Evolutionary conservation across 164 flowering plant species (phyloP), one percentile per base, ranked within the genome.

Genomic region (Buxus sempervirens): DNA sequence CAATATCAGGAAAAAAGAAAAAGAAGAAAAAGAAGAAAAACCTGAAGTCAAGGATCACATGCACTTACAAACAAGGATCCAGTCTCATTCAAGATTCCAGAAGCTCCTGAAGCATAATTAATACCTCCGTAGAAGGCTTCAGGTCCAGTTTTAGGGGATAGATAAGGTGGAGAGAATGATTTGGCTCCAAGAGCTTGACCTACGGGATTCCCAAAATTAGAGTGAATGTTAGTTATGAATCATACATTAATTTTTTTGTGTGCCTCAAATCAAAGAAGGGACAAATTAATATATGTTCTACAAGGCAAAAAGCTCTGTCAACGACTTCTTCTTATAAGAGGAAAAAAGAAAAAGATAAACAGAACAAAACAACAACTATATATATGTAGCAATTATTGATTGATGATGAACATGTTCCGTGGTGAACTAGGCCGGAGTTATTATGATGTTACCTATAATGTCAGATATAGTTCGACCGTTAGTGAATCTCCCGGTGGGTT

Each of bases 91-190:
- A 89, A 76, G 53, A 89, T 83, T 25, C 91, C 91, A 0, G 90
- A 80, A 14, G 89, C 82, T 41, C 91, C 90, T 10, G 95, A 89
- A 15, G 91, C 90, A 55, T 84, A 87, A 58, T 89, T 89, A n/a
- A 84, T 56, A 59, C 91, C 95, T 27, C 55, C 21, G 8, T 55
- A 59, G n/a, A 75, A 63, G 10, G 77, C 77, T 5, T 65, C 54
- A 27, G 60, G 51, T 49, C 53, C 48, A 56, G 81, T 66, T 22
- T 71, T 77, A 23, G 90, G 88, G 22, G 84, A 82, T 9, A 85
- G 66, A 54, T 75, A 84, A 0, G 91, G 90, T 49, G 83, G 86
- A 63, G 89, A 78, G 68, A 77, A 83, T n/a, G 85, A 70, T 57
- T 56, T 75, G 14, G 76, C 84, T 58, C 89, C 89, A 3, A 87